Conservation (phyloP, 257 asterid genomes). For the Solanum rostratum region DNA sequence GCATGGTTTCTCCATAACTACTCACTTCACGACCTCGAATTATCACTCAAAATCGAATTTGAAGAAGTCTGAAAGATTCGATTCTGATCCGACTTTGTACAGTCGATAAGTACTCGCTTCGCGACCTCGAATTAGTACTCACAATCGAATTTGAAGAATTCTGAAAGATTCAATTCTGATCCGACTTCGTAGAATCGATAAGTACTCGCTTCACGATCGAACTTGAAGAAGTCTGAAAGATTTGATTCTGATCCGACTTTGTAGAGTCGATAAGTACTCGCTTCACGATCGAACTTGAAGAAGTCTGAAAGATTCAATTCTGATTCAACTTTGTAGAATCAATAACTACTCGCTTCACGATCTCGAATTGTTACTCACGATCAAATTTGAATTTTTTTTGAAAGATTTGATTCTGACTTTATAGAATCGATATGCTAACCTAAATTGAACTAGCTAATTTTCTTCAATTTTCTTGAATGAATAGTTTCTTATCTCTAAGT, state of each 20-base stretch:
- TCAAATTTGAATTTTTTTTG: fast-evolving
- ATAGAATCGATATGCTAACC: too few relatives aligned
- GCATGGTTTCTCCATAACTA: conserved; percentile 19
- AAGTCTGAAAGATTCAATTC: not conserved
- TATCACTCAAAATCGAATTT: not conserved
- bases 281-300: too few relatives aligned
- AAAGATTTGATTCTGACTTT: not conserved
- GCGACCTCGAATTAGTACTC: too few relatives aligned
- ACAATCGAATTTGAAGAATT: too few relatives aligned
- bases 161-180: not conserved
- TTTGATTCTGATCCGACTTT: not conserved
- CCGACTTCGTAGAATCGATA: not conserved
- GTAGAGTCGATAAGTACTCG: not conserved
- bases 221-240: fast-evolving
- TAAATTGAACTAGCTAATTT: not conserved
- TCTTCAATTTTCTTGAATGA: not conserved
- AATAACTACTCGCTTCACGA: not conserved
- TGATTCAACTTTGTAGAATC: not conserved
- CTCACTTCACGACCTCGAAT: not conserved
- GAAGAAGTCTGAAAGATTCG: fast-evolving
- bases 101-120: too few relatives aligned
- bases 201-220: not conserved
- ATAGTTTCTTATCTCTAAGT: not conserved
- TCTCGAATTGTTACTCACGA: too few relatives aligned
- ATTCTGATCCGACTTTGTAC: not conserved